Evolutionary conservation across 148 eudicot species (phyloP), one percentile per base, ranked within the genome.

Genomic region (Camellia lanceoleosa): DNA sequence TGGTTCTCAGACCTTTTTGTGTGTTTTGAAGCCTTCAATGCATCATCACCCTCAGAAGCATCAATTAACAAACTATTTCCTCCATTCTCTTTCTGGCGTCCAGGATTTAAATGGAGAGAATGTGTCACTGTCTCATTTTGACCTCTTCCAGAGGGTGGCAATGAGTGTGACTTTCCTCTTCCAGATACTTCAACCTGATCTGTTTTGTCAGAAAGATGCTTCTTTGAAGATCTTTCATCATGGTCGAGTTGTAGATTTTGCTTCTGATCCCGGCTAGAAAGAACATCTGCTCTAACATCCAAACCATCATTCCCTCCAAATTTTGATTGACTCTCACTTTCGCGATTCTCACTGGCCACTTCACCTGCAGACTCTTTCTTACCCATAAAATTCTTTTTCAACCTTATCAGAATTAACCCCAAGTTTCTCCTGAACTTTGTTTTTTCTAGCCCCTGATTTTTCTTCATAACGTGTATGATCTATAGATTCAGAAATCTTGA

Each of bases 81-180:
- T 30, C 38, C 79, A 51, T 85, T 84, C 71, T 89, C 86, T 64
- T 82, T 87, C 46, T 80, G 73, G 30, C 80, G 44, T 75, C 84
- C 87, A 71, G 52, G 61, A 72, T 79, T 77, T 58, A 70, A 74
- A 56, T 66, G 81, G 61, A 74, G 66, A 61, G 64, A 65, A 70
- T 62, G 82, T 70, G 80, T 69, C 20, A 20, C 80, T 43, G 51
- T 71, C 76, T 89, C 92, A 74, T 59, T 85, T 69, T 84, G 87
- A 85, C 76, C 85, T 78, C 72, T 84, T 68, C 87, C 86, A 56
- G 84, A 83, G 30, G 90, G 88, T 62, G 89, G 89, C 69, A 89
- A 76, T 74, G 87, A 80, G 74, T 81, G 84, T 20, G 90, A 86
- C 74, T 87, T 91, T 54, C 84, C 91, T 82, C 82, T 93, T 23